Evolutionary conservation across 78 protist genomes (phyloP).

Genomic region (Dictyostelium intermedium): DNA sequence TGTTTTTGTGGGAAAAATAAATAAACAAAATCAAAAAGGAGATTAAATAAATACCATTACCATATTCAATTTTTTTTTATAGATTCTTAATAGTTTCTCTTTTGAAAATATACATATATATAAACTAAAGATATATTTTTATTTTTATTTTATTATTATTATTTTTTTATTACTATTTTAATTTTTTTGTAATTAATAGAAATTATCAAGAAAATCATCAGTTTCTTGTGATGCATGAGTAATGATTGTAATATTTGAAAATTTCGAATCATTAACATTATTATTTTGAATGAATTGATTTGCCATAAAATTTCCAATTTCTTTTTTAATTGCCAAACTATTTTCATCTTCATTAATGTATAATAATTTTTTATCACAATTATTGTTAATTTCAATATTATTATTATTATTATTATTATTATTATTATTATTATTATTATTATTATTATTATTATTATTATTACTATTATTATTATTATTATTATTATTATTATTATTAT

Average conservation of each 20-base stretch:
- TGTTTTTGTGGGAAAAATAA: too few relatives aligned
- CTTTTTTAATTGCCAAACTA: not conserved
- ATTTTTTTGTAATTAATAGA: not conserved
- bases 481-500: not conserved
- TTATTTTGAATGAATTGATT: slow-evolving; percentile 32
- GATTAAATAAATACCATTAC: not conserved
- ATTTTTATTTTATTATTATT: not conserved
- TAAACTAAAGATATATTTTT: not conserved
- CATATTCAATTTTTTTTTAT: not conserved
- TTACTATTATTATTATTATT: not conserved
- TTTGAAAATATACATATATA: not conserved
- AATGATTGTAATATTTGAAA: slow-evolving; percentile 15
- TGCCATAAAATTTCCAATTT: slow-evolving; percentile 33
- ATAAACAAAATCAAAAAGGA: not conserved
- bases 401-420: not conserved
- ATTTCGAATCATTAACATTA: not conserved
- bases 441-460: not conserved
- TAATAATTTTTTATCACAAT: not conserved
- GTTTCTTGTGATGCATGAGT: slow-evolving; percentile 49
- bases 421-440: not conserved
- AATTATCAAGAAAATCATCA: slow-evolving; percentile 73
- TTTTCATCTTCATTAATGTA: not conserved
- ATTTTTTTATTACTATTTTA: not conserved
- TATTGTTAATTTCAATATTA: not conserved
- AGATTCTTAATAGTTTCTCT: not conserved